Conservation (phyloP, 345 rosid species). For the Melaleuca quinquenervia region DNA sequence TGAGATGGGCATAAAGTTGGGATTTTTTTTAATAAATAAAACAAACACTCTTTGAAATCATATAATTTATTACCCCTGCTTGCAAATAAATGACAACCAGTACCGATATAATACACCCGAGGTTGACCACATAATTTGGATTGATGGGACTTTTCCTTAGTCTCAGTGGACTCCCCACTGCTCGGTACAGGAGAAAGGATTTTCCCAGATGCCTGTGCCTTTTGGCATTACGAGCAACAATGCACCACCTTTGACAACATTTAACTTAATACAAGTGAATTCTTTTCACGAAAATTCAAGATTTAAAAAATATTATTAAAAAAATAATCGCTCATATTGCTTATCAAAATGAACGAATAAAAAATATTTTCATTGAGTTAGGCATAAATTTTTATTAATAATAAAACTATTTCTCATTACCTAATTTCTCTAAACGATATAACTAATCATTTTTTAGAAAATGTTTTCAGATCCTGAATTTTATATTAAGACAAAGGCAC, state of each 20-base stretch:
- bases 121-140: not conserved
- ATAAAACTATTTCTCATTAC: too few species aligned
- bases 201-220: not conserved
- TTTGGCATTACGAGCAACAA: not conserved
- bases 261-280: not conserved
- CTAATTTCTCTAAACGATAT: not conserved
- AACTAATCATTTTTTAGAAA: not conserved
- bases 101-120: not conserved
- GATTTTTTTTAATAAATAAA: not conserved
- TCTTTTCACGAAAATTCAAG: too few species aligned
- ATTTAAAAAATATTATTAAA: too few species aligned
- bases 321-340: too few species aligned
- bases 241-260: not conserved
- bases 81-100: not conserved
- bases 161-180: not conserved
- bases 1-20: not conserved
- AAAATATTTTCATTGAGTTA: not conserved
- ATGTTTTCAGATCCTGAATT: too few species aligned
- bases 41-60: not conserved
- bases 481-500: not conserved
- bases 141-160: not conserved
- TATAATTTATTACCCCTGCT: not conserved
- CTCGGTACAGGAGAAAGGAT: not conserved
- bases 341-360: too few species aligned
- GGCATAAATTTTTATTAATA: too few species aligned